Conservation (phyloP, 129 eudicot genomes). For the Scalesia atractyloides region DNA sequence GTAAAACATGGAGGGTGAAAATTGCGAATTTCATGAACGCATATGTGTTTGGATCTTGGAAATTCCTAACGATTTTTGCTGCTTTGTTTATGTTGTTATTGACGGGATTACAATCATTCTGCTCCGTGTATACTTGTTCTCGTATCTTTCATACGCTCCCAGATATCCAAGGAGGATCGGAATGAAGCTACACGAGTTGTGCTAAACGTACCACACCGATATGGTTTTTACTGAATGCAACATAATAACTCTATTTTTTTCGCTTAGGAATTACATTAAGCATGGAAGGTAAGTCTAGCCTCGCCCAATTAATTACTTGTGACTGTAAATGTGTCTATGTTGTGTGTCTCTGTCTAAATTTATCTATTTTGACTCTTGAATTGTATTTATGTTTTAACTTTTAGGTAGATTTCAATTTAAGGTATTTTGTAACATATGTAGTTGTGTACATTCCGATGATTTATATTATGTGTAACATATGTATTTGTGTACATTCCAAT, state of each 20-base stretch:
- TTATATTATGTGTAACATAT: too few relatives aligned
- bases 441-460: not conserved
- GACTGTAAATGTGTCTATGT: not conserved
- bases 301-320: not conserved
- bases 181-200: not conserved
- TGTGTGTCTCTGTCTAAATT: not conserved
- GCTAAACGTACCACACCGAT: too few relatives aligned
- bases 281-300: too few relatives aligned
- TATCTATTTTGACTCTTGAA: not conserved
- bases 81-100: constrained; percentile 46
- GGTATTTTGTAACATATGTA: not conserved
- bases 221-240: too few relatives aligned
- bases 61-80: constrained; percentile 48
- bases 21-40: constrained; percentile 36
- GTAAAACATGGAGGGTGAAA: constrained; percentile 52
- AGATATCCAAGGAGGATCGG: not conserved
- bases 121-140: constrained; percentile 33
- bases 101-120: constrained; percentile 50
- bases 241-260: too few relatives aligned
- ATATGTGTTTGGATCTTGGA: constrained; percentile 57
- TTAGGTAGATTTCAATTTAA: not conserved
- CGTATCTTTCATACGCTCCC: constrained; percentile 20
- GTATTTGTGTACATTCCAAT: too few relatives aligned
- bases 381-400: not conserved
- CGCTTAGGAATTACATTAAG: too few relatives aligned